phyloP scores from a whole-genome alignment of 495 filamentous ascomycete species.

The Achaetomiella virescens region DNA sequence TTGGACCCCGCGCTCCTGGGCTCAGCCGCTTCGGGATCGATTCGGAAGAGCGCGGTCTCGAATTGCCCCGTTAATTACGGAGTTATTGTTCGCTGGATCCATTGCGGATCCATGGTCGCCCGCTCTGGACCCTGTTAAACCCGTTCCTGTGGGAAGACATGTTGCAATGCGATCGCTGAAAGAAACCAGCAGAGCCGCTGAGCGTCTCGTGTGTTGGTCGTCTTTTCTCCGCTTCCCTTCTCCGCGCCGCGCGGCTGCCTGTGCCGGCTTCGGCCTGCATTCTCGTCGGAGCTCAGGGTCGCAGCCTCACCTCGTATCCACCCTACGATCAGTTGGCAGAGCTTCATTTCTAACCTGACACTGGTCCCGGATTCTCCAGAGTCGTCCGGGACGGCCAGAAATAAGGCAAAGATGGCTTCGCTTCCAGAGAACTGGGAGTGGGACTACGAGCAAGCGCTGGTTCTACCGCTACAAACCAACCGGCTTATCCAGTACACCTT shows the following conservation, averaged over 20 bases:
- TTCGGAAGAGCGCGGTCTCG: not conserved
- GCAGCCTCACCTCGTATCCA: not conserved
- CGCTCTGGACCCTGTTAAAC: not conserved
- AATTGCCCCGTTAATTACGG: conserved; percentile 5
- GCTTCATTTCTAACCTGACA: not conserved
- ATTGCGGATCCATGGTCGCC: no score
- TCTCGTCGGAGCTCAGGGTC: not conserved
- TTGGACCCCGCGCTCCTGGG: not conserved
- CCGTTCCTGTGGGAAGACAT: not conserved
- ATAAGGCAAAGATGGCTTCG: conserved; percentile 22
- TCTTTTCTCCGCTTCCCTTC: not conserved
- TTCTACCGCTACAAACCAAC: conserved; percentile 43
- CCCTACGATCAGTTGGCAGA: not conserved
- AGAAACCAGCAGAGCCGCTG: not conserved
- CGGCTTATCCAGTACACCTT: conserved; percentile 44
- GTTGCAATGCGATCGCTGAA: not conserved
- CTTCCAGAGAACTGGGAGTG: conserved; percentile 44
- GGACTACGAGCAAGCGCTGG: conserved; percentile 46
- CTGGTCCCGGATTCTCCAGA: not conserved
- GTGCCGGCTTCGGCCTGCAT: not conserved
- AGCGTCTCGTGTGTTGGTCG: not conserved
- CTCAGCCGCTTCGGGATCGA: conserved; percentile 8
- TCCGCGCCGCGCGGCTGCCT: no score
- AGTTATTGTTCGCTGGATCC: not conserved
- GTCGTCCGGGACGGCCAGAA: not conserved